These are phyloP conservation scores for Mycena rosella DNA, from an alignment of 768 basidiomycete genomes.

Conservation along the genomic window DNA sequence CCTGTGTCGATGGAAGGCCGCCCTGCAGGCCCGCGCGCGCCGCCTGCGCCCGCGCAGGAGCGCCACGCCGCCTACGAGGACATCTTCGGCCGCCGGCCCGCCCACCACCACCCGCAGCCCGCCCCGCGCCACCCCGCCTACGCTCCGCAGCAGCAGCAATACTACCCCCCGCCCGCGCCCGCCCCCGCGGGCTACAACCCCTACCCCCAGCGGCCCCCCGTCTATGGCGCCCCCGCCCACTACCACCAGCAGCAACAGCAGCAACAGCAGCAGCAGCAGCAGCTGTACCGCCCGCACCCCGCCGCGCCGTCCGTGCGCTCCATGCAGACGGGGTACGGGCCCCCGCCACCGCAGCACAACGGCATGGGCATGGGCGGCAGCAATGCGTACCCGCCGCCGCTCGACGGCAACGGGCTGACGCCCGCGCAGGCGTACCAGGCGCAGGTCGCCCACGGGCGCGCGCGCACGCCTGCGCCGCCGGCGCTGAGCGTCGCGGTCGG, in stretches of 20 bases:
- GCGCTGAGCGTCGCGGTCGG: constrained; percentile 60
- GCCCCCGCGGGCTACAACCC: constrained; percentile 40
- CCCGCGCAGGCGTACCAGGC: constrained; percentile 87
- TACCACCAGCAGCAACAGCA: too few relatives aligned
- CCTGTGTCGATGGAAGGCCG: constrained; percentile 18
- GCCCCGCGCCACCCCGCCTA: constrained; percentile 34
- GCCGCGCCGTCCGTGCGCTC: too few relatives aligned
- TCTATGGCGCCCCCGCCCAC: constrained; percentile 39
- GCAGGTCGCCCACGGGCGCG: constrained; percentile 69
- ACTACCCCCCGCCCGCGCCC: constrained; percentile 40
- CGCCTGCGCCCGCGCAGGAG: constrained; percentile 62
- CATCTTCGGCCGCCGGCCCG: constrained; percentile 82
- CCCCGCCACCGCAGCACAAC: too few relatives aligned
- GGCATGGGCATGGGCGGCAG: too few relatives aligned
- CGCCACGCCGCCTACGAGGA: constrained; percentile 87
- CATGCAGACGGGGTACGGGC: too few relatives aligned
- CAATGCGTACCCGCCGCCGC: constrained; percentile 50
- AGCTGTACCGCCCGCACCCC: too few relatives aligned
- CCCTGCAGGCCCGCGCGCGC: constrained; percentile 30
- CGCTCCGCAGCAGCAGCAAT: constrained; percentile 55
- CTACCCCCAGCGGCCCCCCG: constrained; percentile 52
- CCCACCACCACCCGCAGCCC: constrained; percentile 57
- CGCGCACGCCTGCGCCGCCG: constrained; percentile 47
- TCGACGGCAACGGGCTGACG: constrained; percentile 68
- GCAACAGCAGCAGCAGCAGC: too few relatives aligned